phyloP scores from a whole-genome alignment of 208 protist genomes.

The Lotmaria passim region DNA sequence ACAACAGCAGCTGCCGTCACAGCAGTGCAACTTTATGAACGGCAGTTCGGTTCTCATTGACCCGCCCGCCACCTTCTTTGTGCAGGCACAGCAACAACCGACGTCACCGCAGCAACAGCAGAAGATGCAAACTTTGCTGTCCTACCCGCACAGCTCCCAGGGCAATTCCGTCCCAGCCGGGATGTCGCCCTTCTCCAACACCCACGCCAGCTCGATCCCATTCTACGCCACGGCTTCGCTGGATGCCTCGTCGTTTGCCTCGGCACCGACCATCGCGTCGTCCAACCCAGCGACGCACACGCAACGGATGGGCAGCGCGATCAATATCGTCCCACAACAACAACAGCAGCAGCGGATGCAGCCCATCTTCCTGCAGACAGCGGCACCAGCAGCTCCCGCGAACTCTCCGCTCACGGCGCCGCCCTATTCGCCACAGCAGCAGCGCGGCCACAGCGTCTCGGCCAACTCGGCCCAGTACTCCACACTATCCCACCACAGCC shows the following conservation, averaged over 20 bases:
- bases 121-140: conserved; percentile 10
- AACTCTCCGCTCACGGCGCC: conserved; percentile 1
- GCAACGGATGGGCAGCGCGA: conserved; percentile 3
- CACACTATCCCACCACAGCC: conserved; percentile 8
- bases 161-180: neutral
- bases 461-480: conserved; percentile 9
- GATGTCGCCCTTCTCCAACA: conserved; percentile 6
- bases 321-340: conserved; percentile 3
- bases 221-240: conserved; percentile 1
- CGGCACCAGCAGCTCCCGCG: neutral
- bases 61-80: neutral
- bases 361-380: neutral
- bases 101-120: conserved; percentile 16
- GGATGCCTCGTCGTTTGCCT: neutral
- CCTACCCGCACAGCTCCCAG: conserved; percentile 7
- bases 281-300: neutral
- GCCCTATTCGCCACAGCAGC: conserved; percentile 10
- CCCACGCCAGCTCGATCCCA: conserved; percentile 1
- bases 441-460: conserved; percentile 23
- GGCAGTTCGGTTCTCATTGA: conserved; percentile 14
- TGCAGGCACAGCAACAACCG: conserved; percentile 9
- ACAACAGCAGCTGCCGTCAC: conserved; percentile 12
- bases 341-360: conserved; percentile 4
- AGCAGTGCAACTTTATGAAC: conserved; percentile 11
- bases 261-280: neutral